phyloP scores from a whole-genome alignment of 495 filamentous ascomycete genomes.

The Coniosporium apollinis region DNA sequence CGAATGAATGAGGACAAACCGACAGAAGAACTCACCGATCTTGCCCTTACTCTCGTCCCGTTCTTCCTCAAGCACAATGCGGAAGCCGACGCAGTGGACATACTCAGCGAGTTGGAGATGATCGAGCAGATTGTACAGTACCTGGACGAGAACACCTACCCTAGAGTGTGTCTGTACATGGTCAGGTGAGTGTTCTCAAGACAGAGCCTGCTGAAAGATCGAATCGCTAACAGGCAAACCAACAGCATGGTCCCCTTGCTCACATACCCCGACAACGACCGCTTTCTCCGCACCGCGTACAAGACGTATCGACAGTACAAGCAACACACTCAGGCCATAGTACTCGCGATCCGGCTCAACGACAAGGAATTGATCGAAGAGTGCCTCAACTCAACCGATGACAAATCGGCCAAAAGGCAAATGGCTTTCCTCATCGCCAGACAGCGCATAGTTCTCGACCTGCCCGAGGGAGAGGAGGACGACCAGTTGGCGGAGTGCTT shows the following conservation, averaged over 20 bases:
- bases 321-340: constrained; percentile 80
- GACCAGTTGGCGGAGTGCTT: constrained; percentile 62
- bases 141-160: constrained; percentile 85
- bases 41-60: constrained; percentile 71
- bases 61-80: constrained; percentile 95
- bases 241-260: constrained; percentile 83
- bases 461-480: constrained; percentile 43
- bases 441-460: constrained; percentile 74
- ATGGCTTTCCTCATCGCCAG: constrained; percentile 85
- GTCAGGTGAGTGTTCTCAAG: constrained; percentile 33
- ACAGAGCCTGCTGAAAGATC: background rate
- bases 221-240: constrained; percentile 4
- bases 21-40: constrained; percentile 58
- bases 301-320: constrained; percentile 83
- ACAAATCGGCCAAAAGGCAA: constrained; percentile 76
- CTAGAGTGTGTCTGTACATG: constrained; percentile 91
- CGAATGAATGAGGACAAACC: constrained; percentile 50
- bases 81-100: constrained; percentile 92
- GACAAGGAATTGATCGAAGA: constrained; percentile 61
- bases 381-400: constrained; percentile 63
- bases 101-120: constrained; percentile 91
- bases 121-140: constrained; percentile 82
- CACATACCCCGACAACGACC: constrained; percentile 91
- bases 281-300: constrained; percentile 81
- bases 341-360: constrained; percentile 85